Evolutionary conservation across 2,329 filamentous ascomycete species (phyloP), one percentile per base, ranked within the genome.

Genomic region (Plectosphaerella cucumerina): DNA sequence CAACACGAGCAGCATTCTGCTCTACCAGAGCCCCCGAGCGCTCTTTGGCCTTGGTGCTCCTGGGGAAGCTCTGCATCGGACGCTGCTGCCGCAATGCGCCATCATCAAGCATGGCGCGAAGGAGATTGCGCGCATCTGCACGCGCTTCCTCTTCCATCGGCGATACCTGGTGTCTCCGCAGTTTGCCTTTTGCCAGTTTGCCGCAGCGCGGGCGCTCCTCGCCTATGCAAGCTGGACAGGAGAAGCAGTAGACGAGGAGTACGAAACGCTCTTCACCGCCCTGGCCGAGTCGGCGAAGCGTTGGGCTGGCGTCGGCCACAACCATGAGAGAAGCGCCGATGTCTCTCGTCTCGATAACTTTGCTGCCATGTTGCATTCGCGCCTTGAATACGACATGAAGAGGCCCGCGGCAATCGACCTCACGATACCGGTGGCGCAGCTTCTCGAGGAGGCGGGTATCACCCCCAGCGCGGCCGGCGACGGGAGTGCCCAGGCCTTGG

Each of bases 1-100:
- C 44, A 68, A 69, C 44, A 60, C 65, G 9, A 65, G 66, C 3
- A 66, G 68, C 60, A 68, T 69, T 33, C 57, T 68, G 9, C 56
- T 69, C 2, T 66, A 69, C 49, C 66, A 69, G 46, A 57, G 35
- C 14, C 35, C 35, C 3, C 14, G 35, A 8, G 35, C 35, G 14
- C 35, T 37, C 5, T 18, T n/a, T 18, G 35, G 35, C 35, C 15
- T 18, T n/a, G 35, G 35, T 2, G 14, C 35, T 14, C 17, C 35
- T 8, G 35, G 35, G 15, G 35, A 37, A n/a, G 15, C 17, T 14
- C 14, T 37, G 15, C 35, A 37, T 14, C 35, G 35, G 4, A 37
- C 35, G n/a, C 35, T 37, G 35, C 35, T 37, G 10, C 35, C 35
- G 2, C 35, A 37, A 17, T 37, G 35, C 12, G 35, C 35, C 35